Evolutionary conservation across 1,284 basidiomycete genomes (phyloP), one percentile per base, ranked within the genome.

Genomic region (Melanopsichium pennsylvanicum): DNA sequence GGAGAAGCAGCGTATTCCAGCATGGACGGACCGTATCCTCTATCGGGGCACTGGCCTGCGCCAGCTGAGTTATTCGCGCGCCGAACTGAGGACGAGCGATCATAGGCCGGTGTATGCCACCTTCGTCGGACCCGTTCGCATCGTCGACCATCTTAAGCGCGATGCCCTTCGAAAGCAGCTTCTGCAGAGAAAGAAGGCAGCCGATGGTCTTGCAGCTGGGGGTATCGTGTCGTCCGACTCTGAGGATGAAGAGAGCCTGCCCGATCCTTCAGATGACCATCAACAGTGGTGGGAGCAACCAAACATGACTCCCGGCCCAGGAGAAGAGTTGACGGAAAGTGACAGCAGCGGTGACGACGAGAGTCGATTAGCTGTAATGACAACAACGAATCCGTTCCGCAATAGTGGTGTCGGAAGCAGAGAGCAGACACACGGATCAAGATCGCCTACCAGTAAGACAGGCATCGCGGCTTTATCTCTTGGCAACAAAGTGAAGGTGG

Each of bases 1-100:
- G 67, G 96, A 98, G 82, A 99, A 98, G 84, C 87, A 90, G 85
- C 87, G 96, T 7, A 90, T 97, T 78, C 96, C 96, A 1, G 92
- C 95, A 8, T 98, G 95, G 94, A 98, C 79, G 6, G 79, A 80
- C 48, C 73, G 79, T 19, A 87, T 99, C 13, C 81, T 99, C 44
- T 96, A 89, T 84, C 88, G 87, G 8, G 49, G 78, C 29, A 70
- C 57, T 19, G 57, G 51, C 6, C 39, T 69, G 23, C 48, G 48
- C 21, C 74, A 81, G 71, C 75, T 58, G 16, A 50, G 60, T 80
- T 86, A 86, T 63, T 60, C 78, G 25, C 80, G 92, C 52, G 90
- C 92, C 16, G 91, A 95, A 70, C 83, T 98, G 60, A 86, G 85
- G 75, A 88, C 90, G 2, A 97, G 93, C 10, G 96, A 99, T 83